These are phyloP conservation scores for Candida glucosophila DNA, from an alignment of 1,139 yeast genomes.

Conservation along the genomic window DNA sequence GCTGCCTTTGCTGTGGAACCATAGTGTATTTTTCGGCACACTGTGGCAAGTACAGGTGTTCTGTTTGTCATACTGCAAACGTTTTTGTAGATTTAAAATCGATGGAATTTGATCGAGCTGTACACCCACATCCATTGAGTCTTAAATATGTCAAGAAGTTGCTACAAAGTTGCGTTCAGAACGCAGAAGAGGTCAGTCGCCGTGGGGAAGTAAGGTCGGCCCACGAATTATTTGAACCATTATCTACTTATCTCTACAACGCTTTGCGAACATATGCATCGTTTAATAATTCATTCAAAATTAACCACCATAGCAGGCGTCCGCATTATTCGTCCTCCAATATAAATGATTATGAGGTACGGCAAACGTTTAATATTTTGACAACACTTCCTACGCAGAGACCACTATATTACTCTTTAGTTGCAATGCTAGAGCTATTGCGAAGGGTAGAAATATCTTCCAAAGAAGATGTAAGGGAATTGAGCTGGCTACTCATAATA, in stretches of 20 bases:
- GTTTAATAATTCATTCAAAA: slow-evolving; percentile 43
- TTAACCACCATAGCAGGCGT: slow-evolving; percentile 13
- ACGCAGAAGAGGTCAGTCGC: slow-evolving; percentile 7
- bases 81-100: slow-evolving; percentile 12
- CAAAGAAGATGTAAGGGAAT: slow-evolving; percentile 25
- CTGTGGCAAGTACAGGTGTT: slow-evolving; percentile 46
- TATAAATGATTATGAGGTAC: slow-evolving; percentile 38
- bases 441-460: slow-evolving; percentile 31
- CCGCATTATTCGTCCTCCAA: slow-evolving; percentile 34
- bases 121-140: slow-evolving; percentile 16
- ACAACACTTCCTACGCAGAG: slow-evolving; percentile 47
- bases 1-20: slow-evolving; percentile 56
- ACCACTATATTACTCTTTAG: slow-evolving; percentile 47
- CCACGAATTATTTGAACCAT: slow-evolving; percentile 42
- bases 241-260: slow-evolving; percentile 33
- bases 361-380: slow-evolving; percentile 32
- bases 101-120: slow-evolving; percentile 2
- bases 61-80: slow-evolving; percentile 46
- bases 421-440: slow-evolving; percentile 40
- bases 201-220: slow-evolving; percentile 7
- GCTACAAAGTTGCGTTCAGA: slow-evolving; percentile 20
- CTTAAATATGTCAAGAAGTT: slow-evolving; percentile 17
- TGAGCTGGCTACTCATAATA: slow-evolving; percentile 52
- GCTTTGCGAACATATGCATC: slow-evolving; percentile 33
- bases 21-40: slow-evolving; percentile 39